These are phyloP conservation scores for Globisporangium lucens DNA, from an alignment of 352 stramenopile species.

Conservation along the genomic window DNA sequence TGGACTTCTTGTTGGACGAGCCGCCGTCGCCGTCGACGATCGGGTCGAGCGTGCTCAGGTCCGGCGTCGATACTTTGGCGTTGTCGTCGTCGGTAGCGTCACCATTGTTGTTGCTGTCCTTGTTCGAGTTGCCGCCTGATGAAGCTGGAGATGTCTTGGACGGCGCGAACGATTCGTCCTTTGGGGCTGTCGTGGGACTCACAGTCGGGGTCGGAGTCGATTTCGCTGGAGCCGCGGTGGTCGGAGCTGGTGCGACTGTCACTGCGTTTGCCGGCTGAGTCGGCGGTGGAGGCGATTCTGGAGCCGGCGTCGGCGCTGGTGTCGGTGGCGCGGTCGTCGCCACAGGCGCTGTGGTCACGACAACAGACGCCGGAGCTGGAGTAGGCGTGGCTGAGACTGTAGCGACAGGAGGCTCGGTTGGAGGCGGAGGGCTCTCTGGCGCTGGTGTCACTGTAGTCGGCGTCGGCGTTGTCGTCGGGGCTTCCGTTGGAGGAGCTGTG, in stretches of 20 bases:
- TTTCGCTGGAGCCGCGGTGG: constrained; percentile 12
- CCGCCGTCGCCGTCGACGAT: constrained; percentile 22
- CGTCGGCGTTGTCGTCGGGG: constrained; percentile 6
- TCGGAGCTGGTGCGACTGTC: background rate
- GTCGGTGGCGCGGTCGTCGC: constrained; percentile 11
- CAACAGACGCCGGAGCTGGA: constrained; percentile 11
- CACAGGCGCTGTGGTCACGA: constrained; percentile 14
- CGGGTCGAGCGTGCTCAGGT: constrained; percentile 31
- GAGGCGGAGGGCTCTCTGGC: constrained; percentile 8
- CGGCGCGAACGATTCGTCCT: constrained; percentile 15
- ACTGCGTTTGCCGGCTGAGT: constrained; percentile 6
- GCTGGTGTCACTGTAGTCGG: constrained; percentile 2
- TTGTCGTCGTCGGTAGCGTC: constrained; percentile 6
- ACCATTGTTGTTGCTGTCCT: background rate
- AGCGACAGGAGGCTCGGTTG: constrained; percentile 13
- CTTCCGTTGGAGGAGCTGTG: background rate
- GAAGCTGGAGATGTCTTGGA: constrained; percentile 9
- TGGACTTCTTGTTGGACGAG: constrained; percentile 8
- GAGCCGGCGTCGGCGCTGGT: constrained; percentile 2
- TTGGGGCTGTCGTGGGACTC: constrained; percentile 15
- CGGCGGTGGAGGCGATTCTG: constrained; percentile 6
- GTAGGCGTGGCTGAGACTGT: constrained; percentile 5
- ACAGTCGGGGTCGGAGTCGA: constrained; percentile 5
- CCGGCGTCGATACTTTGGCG: constrained; percentile 15
- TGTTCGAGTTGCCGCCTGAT: background rate